Evolutionary conservation across 139 green algal genomes (phyloP), one percentile per base, ranked within the genome.

Genomic region (Chlamydomonas asymmetrica): DNA sequence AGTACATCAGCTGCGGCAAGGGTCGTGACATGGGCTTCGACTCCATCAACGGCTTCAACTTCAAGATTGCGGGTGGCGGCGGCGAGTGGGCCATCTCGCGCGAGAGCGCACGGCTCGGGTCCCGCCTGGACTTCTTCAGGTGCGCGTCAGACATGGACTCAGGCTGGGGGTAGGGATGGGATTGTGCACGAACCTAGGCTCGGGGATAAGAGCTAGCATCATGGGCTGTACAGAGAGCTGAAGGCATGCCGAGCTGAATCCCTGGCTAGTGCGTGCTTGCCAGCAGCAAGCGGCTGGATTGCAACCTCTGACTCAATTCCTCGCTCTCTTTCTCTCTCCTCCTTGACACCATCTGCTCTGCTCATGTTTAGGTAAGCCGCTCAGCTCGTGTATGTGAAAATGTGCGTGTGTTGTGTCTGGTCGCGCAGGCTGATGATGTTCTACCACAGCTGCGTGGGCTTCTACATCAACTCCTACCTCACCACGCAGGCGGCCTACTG

Each of bases 11-110:
- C 62, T 83, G 76, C 62, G 81, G 81, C 50, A 87, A 98, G 89
- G 93, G 93, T n/a, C 86, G 92, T 50, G 93, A 98, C 75, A 95
- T 97, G 88, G 93, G 93, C 64, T 97, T 98, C 63, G 93, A 96
- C 62, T 94, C 92, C 41, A 97, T 97, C 77, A 93, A 95, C 73
- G 75, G 82, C 43, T 98, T 97, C 65, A 93, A 98, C 88, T 88
- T 88, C 75, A 98, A 97, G 87, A 82, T 89, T 45, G 76, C 80
- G 18, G 78, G 75, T 65, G 91, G 93, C 72, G 94, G 94, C 35
- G 93, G 93, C 48, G 92, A 97, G 84, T 92, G 94, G 87, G 86
- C 88, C 16, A 89, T 97, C 54, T 92, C 85, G 0, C 74, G 93
- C 2, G 93, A 97, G 72, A 80, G 91, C 31, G 41, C 59, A 45